Evolutionary conservation across 768 basidiomycete species (phyloP), one percentile per base, ranked within the genome.

Genomic region (Cubamyces lactineus): DNA sequence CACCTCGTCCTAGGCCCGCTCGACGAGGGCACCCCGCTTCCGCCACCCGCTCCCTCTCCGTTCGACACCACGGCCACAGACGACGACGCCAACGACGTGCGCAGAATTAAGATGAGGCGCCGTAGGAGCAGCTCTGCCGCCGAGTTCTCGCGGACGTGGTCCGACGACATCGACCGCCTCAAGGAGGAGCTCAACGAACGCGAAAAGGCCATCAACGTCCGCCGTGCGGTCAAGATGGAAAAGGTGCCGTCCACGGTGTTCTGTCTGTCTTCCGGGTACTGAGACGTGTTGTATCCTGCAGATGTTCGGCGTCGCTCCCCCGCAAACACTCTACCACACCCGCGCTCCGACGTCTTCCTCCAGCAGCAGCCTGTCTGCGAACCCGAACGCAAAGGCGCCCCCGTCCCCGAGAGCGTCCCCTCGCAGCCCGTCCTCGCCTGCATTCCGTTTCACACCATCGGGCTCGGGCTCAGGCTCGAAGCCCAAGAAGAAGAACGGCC

Each of bases 161-260:
- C 75, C 12, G 83, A 84, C 52, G 80, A 83, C 38, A 71, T 83
- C 41, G 89, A 91, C 63, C 79, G 88, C 34, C 72, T 86, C 45
- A 89, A 84, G 73, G 88, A 86, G 70, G 87, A 90, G 61, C 79
- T 94, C 50, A 81, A 86, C 67, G 85, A 84, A 28, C 80, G 76
- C 65, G 91, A 93, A 71, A 92, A 91, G 76, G 87, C 88, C 15
- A 82, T 88, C 69, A 90, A 89, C 68, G 91, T 94, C 48, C 81
- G 86, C 51, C 77, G 92, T 53, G 91, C 91, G 41, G 80, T 87
- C 70, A 94, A 94, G 75, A 93, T 94, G 91, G 91, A 93, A 75
- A 88, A 89, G 85, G 92, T 89, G 57, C 30, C 80, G 71, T 42
- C n/a, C 16, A 23, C 26, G 17, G 26, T 48, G 49, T 21, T 12